These are phyloP conservation scores for Setaria italica DNA, from an alignment of 202 grass and related monocot species.

Conservation along the genomic window DNA sequence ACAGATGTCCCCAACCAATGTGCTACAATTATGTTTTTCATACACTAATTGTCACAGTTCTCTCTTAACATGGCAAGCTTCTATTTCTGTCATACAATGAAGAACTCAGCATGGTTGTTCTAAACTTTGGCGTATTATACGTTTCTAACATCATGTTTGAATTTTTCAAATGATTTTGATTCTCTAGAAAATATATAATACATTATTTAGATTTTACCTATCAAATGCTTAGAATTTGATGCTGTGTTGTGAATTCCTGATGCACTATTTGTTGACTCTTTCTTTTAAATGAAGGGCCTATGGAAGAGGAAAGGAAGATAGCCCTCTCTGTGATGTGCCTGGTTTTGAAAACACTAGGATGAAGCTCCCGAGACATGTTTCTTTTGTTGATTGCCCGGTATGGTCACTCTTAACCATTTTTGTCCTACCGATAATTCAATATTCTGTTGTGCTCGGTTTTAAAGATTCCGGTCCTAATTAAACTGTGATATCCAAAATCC, in stretches of 20 bases:
- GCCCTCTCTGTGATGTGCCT: conserved; percentile 81
- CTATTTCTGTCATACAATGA: neutral
- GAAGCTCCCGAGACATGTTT: conserved; percentile 96
- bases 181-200: too few relatives aligned
- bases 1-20: conserved; percentile 82
- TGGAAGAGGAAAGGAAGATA: conserved; percentile 97
- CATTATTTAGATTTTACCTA: too few relatives aligned
- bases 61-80: neutral
- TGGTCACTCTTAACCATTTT: conserved; percentile 11
- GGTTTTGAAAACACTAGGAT: conserved; percentile 96
- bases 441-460: neutral
- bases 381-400: conserved; percentile 97
- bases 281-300: conserved; percentile 71
- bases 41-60: neutral
- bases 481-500: neutral
- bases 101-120: too few relatives aligned
- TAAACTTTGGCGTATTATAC: too few relatives aligned
- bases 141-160: too few relatives aligned
- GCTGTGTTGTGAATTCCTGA: neutral
- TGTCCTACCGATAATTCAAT: neutral
- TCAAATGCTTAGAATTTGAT: too few relatives aligned
- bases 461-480: neutral
- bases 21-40: conserved; percentile 81
- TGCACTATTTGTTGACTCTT: conserved; percentile 18
- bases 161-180: too few relatives aligned